Evolutionary conservation across 2,329 filamentous ascomycete species (phyloP).

Genomic region (Trichophyton simii): DNA sequence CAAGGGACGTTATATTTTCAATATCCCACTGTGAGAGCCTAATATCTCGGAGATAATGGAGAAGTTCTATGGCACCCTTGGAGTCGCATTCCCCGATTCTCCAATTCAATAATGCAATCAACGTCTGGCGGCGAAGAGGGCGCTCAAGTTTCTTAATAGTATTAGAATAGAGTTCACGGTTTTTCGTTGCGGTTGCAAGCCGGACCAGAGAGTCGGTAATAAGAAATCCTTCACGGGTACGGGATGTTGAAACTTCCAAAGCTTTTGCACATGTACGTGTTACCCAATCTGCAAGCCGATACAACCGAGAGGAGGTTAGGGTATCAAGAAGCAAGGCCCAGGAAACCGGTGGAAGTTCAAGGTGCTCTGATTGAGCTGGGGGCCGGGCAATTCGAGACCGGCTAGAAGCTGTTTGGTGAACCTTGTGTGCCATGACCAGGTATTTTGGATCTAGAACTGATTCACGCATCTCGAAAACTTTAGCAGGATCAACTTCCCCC

Average conservation of each 20-base stretch:
- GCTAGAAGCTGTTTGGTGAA: background rate
- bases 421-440: constrained; percentile 5
- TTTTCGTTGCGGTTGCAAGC: constrained; percentile 40
- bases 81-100: constrained; percentile 24
- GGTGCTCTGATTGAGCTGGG: background rate
- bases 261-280: constrained; percentile 39
- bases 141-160: constrained; percentile 21
- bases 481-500: constrained; percentile 5
- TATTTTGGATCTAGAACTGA: constrained; percentile 9
- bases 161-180: constrained; percentile 24
- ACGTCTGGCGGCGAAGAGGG: constrained; percentile 25
- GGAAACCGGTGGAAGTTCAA: constrained; percentile 7
- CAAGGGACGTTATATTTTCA: constrained; percentile 25
- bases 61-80: constrained; percentile 22
- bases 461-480: constrained; percentile 6
- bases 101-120: constrained; percentile 26
- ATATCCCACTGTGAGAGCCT: constrained; percentile 27
- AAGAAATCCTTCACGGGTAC: constrained; percentile 34
- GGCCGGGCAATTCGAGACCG: background rate
- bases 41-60: constrained; percentile 24
- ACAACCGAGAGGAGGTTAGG: constrained; percentile 15
- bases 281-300: constrained; percentile 42
- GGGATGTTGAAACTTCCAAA: constrained; percentile 33
- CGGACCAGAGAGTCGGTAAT: constrained; percentile 43
- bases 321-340: constrained; percentile 7